Conservation (phyloP, 345 rosid species). For the Arabis hirsuta region DNA sequence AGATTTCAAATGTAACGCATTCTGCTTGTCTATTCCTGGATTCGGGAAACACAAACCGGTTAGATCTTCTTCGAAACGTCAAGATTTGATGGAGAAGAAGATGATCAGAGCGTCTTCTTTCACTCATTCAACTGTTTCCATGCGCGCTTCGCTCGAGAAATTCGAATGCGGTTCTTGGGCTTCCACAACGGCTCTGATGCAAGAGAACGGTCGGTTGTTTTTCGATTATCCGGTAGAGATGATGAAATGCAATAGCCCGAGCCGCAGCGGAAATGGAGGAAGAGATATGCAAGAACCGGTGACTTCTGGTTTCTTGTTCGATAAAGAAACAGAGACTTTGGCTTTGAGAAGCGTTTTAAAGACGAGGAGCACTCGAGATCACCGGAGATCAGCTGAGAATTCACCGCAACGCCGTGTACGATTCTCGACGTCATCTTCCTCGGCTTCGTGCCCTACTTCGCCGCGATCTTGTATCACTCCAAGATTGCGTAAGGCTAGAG, state of each 20-base stretch:
- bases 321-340: constrained; percentile 49
- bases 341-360: constrained; percentile 55
- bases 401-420: constrained; percentile 70
- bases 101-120: constrained; percentile 40
- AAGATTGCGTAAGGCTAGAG: constrained; percentile 59
- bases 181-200: constrained; percentile 53
- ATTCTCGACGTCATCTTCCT: constrained; percentile 57
- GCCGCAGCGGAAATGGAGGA: constrained; percentile 31
- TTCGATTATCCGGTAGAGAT: constrained; percentile 71
- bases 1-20: constrained; percentile 69
- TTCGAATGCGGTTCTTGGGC: constrained; percentile 96
- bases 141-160: constrained; percentile 75
- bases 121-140: constrained; percentile 50
- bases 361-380: constrained; percentile 45
- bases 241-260: constrained; percentile 42
- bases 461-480: constrained; percentile 69
- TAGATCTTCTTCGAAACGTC: constrained; percentile 44
- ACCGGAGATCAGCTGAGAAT: constrained; percentile 46
- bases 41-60: constrained; percentile 61
- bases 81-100: constrained; percentile 43
- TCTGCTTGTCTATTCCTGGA: constrained; percentile 77
- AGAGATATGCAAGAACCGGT: constrained; percentile 67
- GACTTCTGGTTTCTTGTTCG: constrained; percentile 69
- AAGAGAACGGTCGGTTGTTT: constrained; percentile 51
- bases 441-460: constrained; percentile 50